phyloP scores from a whole-genome alignment of 352 stramenopile genomes.

The Pythium phragmitis region DNA sequence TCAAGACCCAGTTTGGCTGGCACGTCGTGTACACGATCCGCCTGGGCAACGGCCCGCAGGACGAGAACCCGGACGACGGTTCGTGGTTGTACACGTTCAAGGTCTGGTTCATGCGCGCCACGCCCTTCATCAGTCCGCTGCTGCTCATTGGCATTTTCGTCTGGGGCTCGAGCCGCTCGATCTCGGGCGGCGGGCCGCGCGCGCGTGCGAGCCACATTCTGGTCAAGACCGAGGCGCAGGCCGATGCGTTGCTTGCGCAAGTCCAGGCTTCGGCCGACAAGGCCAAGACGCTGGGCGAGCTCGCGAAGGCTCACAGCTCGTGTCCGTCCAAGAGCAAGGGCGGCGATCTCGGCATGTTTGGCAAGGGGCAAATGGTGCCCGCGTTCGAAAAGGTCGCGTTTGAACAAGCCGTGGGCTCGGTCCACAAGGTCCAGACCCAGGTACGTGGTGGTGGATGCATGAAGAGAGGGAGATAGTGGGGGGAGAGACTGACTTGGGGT shows the following conservation, averaged over 20 bases:
- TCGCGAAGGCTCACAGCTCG: constrained; percentile 71
- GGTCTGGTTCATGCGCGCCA: constrained; percentile 17
- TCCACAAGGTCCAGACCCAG: constrained; percentile 87
- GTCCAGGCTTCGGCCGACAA: constrained; percentile 47
- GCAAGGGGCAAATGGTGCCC: constrained; percentile 72
- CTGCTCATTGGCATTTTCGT: constrained; percentile 31
- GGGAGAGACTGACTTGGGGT: constrained; percentile 1
- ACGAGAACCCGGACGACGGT: constrained; percentile 26
- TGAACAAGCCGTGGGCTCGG: constrained; percentile 56
- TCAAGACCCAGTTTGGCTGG: constrained; percentile 44
- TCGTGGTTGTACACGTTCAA: constrained; percentile 28
- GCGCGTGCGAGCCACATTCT: constrained; percentile 83
- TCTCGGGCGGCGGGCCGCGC: constrained; percentile 25
- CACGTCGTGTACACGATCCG: constrained; percentile 37
- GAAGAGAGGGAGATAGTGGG: background rate
- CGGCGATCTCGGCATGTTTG: constrained; percentile 71
- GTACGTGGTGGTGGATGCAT: constrained; percentile 13
- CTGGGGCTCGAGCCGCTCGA: constrained; percentile 21
- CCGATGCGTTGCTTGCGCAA: constrained; percentile 56
- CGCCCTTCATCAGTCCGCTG: constrained; percentile 28
- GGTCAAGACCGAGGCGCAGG: constrained; percentile 65
- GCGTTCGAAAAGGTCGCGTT: constrained; percentile 78
- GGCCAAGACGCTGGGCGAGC: constrained; percentile 59
- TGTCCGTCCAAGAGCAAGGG: constrained; percentile 64
- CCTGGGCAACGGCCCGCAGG: constrained; percentile 24